phyloP scores from a whole-genome alignment of 345 rosid species.

The Heritiera littoralis region DNA sequence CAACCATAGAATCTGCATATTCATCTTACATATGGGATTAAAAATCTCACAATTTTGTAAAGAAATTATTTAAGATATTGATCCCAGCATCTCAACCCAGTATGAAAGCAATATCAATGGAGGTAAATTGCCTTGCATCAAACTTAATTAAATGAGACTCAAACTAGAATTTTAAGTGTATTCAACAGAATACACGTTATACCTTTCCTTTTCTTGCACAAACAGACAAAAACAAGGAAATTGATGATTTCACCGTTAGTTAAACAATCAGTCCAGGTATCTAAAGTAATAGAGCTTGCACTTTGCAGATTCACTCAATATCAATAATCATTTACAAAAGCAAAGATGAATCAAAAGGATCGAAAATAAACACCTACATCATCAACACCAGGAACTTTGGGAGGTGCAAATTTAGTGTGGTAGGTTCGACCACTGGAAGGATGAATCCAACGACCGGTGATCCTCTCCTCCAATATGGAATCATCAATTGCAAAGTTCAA shows the following conservation, averaged over 20 bases:
- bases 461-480: slow-evolving; percentile 89
- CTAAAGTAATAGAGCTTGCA: neutral
- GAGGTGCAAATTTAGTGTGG: slow-evolving; percentile 81
- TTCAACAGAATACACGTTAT: neutral
- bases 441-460: slow-evolving; percentile 91
- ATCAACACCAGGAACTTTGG: slow-evolving; percentile 68
- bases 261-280: neutral
- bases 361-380: slow-evolving; percentile 53
- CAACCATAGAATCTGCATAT: neutral
- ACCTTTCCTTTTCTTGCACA: neutral
- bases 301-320: neutral
- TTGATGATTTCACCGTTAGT: neutral
- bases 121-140: neutral
- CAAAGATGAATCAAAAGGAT: neutral
- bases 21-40: neutral
- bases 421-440: slow-evolving; percentile 88
- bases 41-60: neutral
- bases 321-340: neutral
- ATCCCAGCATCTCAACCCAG: neutral
- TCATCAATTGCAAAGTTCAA: slow-evolving; percentile 85
- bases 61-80: neutral
- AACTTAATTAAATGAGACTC: neutral
- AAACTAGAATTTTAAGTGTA: neutral
- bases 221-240: neutral
- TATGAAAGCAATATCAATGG: neutral